Base-by-base conservation (phyloP, 2,329 filamentous ascomycete genomes). In the Zelopaecilomyces penicillatus region DNA sequence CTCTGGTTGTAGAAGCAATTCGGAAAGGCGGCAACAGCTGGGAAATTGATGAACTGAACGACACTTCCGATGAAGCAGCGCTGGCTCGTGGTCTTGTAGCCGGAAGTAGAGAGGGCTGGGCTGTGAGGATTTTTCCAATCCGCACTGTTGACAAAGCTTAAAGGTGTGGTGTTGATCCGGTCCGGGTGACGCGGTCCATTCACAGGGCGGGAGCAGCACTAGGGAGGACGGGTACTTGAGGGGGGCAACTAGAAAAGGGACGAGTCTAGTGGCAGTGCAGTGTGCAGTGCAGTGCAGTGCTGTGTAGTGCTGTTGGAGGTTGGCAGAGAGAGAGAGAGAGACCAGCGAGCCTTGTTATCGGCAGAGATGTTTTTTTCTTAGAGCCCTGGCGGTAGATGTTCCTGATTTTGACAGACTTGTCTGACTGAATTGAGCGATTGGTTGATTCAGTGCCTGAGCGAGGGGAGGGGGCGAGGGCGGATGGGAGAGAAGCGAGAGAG, bases 101-200 rank as follows among this genome's bases (percentile, higher is more conserved):
- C 31, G 42, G 35, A 44, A 30, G 46, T 35, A 42, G 34, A 36
- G 45, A 48, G 61, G 57, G 61, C 57, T 60, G 60, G 62, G 57
- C 60, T 65, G 63, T 65, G 53, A 64, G 55, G 55, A 60, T 57
- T 65, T 64, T 67, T 64, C 58, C 60, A 65, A 66, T 66, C 63
- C 64, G 64, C 64, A 67, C 64, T 67, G 63, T 67, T 50, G 58
- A 55, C 54, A 54, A 53, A 48, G 39, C 42, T 55, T 60, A 56
- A 62, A 64, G 62, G 63, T 65, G 64, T 63, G 62, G 62, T 58
- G 61, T 65, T 65, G 61, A 63, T 64, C 60, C 60, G 60, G 55
- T 62, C 59, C 58, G 62, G 57, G 46, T 45, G 39, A 42, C 43
- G 44, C 47, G 47, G 50, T 9, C 59, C 58, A 62, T 50, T 65